Conservation (phyloP, 768 basidiomycete species). For the Lepiota venenata region DNA sequence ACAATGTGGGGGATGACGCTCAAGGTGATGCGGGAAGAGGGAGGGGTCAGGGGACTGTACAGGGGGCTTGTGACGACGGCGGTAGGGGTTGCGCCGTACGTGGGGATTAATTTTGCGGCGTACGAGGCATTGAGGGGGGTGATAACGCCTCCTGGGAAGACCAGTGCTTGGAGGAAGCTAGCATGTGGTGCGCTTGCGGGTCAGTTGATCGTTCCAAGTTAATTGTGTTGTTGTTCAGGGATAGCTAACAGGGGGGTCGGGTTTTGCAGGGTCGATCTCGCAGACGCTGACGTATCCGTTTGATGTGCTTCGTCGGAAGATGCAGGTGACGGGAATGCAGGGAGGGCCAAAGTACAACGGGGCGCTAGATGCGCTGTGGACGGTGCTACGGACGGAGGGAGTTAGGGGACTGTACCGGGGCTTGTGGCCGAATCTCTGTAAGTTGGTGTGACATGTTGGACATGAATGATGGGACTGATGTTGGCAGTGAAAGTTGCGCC, state of each 20-base stretch:
- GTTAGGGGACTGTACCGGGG: slow-evolving; percentile 77
- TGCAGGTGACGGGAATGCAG: slow-evolving; percentile 89
- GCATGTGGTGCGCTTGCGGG: slow-evolving; percentile 86
- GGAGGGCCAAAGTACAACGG: slow-evolving; percentile 69
- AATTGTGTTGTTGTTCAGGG: slow-evolving; percentile 1
- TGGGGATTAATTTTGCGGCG: slow-evolving; percentile 90
- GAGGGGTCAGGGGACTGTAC: slow-evolving; percentile 83
- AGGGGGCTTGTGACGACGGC: slow-evolving; percentile 83
- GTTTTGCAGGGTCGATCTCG: slow-evolving; percentile 70
- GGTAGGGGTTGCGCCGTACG: slow-evolving; percentile 86
- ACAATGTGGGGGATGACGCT: slow-evolving; percentile 87
- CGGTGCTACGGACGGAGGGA: slow-evolving; percentile 74
- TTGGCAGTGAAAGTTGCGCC: slow-evolving; percentile 83
- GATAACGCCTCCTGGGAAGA: slow-evolving; percentile 82
- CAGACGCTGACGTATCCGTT: slow-evolving; percentile 96
- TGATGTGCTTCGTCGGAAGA: slow-evolving; percentile 91
- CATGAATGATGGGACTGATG: slow-evolving; percentile 7
- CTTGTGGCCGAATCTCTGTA: slow-evolving; percentile 85
- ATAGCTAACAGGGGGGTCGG: slow-evolving; percentile 2
- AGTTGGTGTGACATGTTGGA: slow-evolving; percentile 26
- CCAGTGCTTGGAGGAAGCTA: slow-evolving; percentile 63
- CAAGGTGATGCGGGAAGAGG: slow-evolving; percentile 90
- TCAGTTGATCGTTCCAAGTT: slow-evolving; percentile 27
- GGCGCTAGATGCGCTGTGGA: slow-evolving; percentile 72
- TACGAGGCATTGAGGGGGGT: slow-evolving; percentile 80